Evolutionary conservation across 2,329 filamentous ascomycete genomes (phyloP).

Genomic region (Polytolypa hystricis): DNA sequence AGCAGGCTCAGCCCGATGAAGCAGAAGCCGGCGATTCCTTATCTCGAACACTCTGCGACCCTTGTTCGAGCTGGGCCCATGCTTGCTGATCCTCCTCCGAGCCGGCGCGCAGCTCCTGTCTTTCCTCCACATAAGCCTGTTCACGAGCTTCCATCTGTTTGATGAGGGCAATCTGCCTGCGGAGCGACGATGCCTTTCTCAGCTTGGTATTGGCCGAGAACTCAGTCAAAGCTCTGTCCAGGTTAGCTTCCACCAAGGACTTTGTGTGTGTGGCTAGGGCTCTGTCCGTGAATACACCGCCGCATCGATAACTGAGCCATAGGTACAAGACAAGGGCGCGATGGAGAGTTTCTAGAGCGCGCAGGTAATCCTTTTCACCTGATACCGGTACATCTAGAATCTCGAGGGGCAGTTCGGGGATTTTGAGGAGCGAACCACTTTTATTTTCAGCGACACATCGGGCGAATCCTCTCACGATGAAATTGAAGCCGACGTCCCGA

Average conservation of each 20-base stretch:
- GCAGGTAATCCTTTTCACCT: conserved; percentile 47
- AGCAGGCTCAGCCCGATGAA: too few species aligned
- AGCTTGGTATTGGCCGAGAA: conserved; percentile 40
- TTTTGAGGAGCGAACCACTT: conserved; percentile 58
- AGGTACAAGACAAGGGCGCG: conserved; percentile 74
- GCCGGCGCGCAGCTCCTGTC: too few species aligned
- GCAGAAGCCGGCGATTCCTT: too few species aligned
- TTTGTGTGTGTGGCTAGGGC: conserved; percentile 71
- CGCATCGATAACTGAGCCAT: conserved; percentile 86
- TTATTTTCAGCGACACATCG: conserved; percentile 56
- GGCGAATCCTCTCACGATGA: conserved; percentile 54
- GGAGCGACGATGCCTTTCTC: conserved; percentile 27
- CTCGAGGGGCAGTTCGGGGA: conserved; percentile 60
- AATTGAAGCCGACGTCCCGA: conserved; percentile 32
- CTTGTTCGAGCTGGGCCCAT: too few species aligned
- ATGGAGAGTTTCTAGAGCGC: conserved; percentile 65
- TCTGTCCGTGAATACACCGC: conserved; percentile 66
- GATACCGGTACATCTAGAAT: conserved; percentile 50
- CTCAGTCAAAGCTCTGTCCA: conserved; percentile 51
- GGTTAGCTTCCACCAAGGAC: conserved; percentile 61
- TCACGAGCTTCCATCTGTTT: conserved; percentile 20
- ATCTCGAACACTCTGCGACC: too few species aligned
- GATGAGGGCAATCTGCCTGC: conserved; percentile 1
- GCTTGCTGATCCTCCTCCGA: too few species aligned
- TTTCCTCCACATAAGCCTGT: conserved; percentile 7